Conservation (phyloP, 805 yeast species). For the Ogataea wickerhamii region DNA sequence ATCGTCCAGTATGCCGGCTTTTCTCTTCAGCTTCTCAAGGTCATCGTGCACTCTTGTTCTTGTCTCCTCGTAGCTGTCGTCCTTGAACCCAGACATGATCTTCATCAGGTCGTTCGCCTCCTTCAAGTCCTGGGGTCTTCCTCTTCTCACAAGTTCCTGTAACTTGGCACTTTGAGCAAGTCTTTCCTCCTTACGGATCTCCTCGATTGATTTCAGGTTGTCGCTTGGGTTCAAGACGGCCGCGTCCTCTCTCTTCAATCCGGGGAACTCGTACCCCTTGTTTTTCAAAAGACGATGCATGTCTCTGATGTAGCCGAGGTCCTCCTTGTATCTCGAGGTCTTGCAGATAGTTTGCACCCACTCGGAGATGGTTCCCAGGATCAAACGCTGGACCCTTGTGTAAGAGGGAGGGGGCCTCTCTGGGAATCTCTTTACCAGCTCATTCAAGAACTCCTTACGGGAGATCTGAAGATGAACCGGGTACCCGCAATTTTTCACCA, state of each 20-base stretch:
- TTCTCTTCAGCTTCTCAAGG: conserved; percentile 75
- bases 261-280: conserved; percentile 94
- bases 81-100: conserved; percentile 95
- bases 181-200: conserved; percentile 87
- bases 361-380: conserved; percentile 89
- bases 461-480: conserved; percentile 95
- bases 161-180: conserved; percentile 91
- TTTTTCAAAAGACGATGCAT: conserved; percentile 89
- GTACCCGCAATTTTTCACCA: conserved; percentile 97
- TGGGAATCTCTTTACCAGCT: conserved; percentile 88
- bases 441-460: conserved; percentile 90
- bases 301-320: conserved; percentile 86
- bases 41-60: conserved; percentile 80
- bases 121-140: conserved; percentile 89
- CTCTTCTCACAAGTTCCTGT: conserved; percentile 92
- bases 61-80: conserved; percentile 63
- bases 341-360: conserved; percentile 96
- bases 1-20: conserved; percentile 82
- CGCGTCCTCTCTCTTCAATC: conserved; percentile 82
- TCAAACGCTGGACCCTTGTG: conserved; percentile 75
- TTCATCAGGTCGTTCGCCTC: conserved; percentile 98
- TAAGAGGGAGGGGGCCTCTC: conserved; percentile 89
- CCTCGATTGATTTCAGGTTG: conserved; percentile 81
- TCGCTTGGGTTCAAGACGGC: conserved; percentile 92
- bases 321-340: conserved; percentile 86